Evolutionary conservation across 164 flowering plant species (phyloP), one percentile per base, ranked within the genome.

Genomic region (Vitis amurensis): DNA sequence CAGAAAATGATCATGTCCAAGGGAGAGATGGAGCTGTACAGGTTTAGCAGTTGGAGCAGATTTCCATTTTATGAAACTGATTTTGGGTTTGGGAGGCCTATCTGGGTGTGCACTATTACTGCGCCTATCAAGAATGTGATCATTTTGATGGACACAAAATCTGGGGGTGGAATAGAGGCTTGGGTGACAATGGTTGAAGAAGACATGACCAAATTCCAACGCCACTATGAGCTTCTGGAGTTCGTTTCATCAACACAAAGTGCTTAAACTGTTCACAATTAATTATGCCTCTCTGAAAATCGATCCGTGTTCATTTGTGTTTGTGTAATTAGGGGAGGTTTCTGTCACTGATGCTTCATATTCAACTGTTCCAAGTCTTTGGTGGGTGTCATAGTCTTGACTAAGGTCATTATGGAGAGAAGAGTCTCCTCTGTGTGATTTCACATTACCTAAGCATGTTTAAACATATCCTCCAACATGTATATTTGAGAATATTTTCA

Each of bases 41-140:
- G 1, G 0, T 79, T 73, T 19, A 66, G 59, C 3, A 77, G 87
- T 48, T 76, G 76, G 80, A 71, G 82, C n/a, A 78, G 62, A 53
- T 71, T 79, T 17, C 68, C 65, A 6, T 50, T 79, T 0, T 76
- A 80, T 61, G 78, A 84, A 47, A 66, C 64, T 8, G 78, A 82
- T 71, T 84, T 82, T 47, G 85, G 83, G 3, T 84, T 78, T 82
- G 87, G 87, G 31, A 77, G 70, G 75, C 87, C 83, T 0, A 4
- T 16, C 0, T 84, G 80, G 87, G 73, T 72, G 11, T 68, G 74
- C n/a, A 19, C 47, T 27, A 15, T 50, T 1, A 27, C 37, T 6
- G 0, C 44, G 9, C 30, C 59, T 1, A 17, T 52, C 48, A 78
- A 66, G 71, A 80, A 80, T 30, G 4, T 7, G 1, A 15, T 60